Evolutionary conservation across 805 yeast genomes (phyloP).

Genomic region (Yamadazyma philogaea): DNA sequence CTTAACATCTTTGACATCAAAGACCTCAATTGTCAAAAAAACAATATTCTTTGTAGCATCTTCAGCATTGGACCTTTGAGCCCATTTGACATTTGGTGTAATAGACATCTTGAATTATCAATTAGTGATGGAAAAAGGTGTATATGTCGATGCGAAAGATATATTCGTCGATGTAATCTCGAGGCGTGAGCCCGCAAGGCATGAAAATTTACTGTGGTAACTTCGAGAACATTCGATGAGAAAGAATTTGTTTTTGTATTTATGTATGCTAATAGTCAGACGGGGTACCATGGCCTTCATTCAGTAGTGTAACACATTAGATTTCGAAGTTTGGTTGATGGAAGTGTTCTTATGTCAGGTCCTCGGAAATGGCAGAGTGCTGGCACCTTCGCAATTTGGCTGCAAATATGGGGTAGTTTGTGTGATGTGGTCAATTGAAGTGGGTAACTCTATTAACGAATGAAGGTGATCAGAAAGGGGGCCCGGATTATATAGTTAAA

Average conservation of each 20-base stretch:
- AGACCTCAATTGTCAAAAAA: constrained; percentile 67
- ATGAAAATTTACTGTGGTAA: background rate
- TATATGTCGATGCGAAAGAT: constrained; percentile 1
- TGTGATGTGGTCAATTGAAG: background rate
- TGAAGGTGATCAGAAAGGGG: too few species aligned
- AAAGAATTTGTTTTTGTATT: background rate
- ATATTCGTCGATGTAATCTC: constrained; percentile 1
- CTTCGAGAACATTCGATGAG: background rate
- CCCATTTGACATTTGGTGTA: constrained; percentile 75
- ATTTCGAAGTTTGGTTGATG: too few species aligned
- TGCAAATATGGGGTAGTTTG: background rate
- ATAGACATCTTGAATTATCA: constrained; percentile 5
- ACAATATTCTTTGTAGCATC: constrained; percentile 73
- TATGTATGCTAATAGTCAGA: background rate
- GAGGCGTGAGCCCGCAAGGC: background rate
- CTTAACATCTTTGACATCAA: constrained; percentile 63
- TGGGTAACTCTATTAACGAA: too few species aligned
- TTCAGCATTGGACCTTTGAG: constrained; percentile 84
- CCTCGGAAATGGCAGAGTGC: too few species aligned
- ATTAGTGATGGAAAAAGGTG: background rate
- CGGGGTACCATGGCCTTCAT: too few species aligned
- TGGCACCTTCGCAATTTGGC: background rate
- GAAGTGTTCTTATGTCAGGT: too few species aligned
- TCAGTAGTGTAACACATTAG: background rate
- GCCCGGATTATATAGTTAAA: too few species aligned